Evolutionary conservation across 1,284 basidiomycete species (phyloP).

Genomic region (Rhodotorula glutinis): DNA sequence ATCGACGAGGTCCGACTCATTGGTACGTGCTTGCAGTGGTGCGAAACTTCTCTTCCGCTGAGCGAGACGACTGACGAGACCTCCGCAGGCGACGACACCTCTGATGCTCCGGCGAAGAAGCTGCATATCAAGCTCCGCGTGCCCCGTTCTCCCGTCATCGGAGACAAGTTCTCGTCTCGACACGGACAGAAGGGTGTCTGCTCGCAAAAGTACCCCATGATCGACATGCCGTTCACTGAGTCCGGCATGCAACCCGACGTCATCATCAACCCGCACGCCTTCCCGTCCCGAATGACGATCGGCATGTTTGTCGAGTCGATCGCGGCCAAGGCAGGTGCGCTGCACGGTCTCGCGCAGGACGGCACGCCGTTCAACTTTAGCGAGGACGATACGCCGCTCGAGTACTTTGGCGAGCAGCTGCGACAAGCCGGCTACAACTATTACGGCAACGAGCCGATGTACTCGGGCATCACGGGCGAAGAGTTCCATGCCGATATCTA

Average conservation of each 20-base stretch:
- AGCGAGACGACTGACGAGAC: neutral
- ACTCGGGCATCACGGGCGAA: slow-evolving; percentile 97
- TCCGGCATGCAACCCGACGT: slow-evolving; percentile 99
- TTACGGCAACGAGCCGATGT: slow-evolving; percentile 99
- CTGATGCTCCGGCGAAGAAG: slow-evolving; percentile 85
- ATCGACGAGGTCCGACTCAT: slow-evolving; percentile 90
- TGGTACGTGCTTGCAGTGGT: slow-evolving; percentile 54
- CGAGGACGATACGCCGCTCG: slow-evolving; percentile 90
- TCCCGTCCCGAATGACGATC: slow-evolving; percentile 99
- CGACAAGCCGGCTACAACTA: slow-evolving; percentile 95
- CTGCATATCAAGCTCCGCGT: slow-evolving; percentile 91
- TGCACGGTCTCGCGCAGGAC: slow-evolving; percentile 98
- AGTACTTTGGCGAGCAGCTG: slow-evolving; percentile 96
- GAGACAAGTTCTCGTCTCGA: slow-evolving; percentile 98
- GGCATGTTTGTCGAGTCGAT: slow-evolving; percentile 99
- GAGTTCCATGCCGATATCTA: slow-evolving; percentile 99
- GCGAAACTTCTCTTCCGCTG: neutral
- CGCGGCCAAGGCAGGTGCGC: slow-evolving; percentile 96
- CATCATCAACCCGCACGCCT: slow-evolving; percentile 99
- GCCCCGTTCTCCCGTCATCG: slow-evolving; percentile 92
- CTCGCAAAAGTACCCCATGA: slow-evolving; percentile 95
- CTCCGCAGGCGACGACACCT: slow-evolving; percentile 69
- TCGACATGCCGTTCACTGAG: slow-evolving; percentile 99
- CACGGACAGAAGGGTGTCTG: slow-evolving; percentile 99
- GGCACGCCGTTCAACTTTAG: slow-evolving; percentile 97